A percentile compares a stretch with the other conserved stretches of the same genome.
These are phyloP conservation scores for Penicillium psychrosexuale DNA, from an alignment of 2,329 filamentous ascomycete species.

Conservation along the genomic window DNA sequence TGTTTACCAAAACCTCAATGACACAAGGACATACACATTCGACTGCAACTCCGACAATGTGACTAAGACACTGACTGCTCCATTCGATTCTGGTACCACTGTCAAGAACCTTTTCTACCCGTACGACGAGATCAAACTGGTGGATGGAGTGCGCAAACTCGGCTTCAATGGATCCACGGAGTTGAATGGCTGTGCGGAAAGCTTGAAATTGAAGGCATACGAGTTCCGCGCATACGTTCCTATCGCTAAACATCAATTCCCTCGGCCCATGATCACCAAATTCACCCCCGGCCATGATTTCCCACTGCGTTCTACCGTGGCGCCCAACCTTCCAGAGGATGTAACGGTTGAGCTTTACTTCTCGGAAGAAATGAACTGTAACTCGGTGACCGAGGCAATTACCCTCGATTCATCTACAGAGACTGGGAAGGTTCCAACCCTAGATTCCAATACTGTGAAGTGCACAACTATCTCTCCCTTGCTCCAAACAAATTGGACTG, in stretches of 20 bases:
- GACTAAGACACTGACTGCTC: constrained; percentile 53
- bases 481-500: constrained; percentile 41
- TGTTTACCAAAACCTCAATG: constrained; percentile 46
- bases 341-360: constrained; percentile 54
- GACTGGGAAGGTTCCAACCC: constrained; percentile 40
- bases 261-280: constrained; percentile 57
- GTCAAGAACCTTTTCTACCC: constrained; percentile 64
- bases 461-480: constrained; percentile 44
- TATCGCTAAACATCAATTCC: constrained; percentile 46
- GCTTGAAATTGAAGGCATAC: constrained; percentile 54
- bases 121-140: constrained; percentile 54
- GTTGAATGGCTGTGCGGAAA: constrained; percentile 55
- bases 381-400: constrained; percentile 50
- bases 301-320: constrained; percentile 52
- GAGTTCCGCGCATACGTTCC: constrained; percentile 62
- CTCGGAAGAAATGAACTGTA: constrained; percentile 59
- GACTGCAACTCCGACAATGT: constrained; percentile 50
- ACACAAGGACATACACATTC: constrained; percentile 53
- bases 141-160: constrained; percentile 44
- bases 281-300: constrained; percentile 61
- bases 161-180: constrained; percentile 47
- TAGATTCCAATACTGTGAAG: constrained; percentile 45
- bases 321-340: constrained; percentile 41
- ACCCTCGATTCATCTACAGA: constrained; percentile 54
- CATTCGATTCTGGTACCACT: constrained; percentile 52